These are phyloP conservation scores for Gossypium trilobum DNA, from an alignment of 441 rosid genomes.

Conservation along the genomic window DNA sequence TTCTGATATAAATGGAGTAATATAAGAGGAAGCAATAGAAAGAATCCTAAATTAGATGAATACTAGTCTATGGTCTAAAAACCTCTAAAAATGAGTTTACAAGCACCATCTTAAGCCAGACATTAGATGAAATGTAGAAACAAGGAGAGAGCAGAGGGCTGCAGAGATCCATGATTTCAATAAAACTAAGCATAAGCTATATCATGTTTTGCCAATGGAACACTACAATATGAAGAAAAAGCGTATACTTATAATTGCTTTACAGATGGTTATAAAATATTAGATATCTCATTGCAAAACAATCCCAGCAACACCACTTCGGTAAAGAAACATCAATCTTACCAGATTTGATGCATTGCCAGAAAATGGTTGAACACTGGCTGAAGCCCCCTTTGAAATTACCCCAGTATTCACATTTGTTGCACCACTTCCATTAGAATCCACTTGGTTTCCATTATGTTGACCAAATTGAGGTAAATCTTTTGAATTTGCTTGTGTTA, in stretches of 20 bases:
- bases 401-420: slow-evolving; percentile 27
- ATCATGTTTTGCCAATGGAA: neutral
- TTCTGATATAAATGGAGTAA: slow-evolving; percentile 1
- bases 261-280: neutral
- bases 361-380: slow-evolving; percentile 33
- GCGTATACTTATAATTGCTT: neutral
- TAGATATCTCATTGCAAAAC: neutral
- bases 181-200: neutral
- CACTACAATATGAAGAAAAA: neutral
- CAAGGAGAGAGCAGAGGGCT: neutral
- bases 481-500: slow-evolving; percentile 40
- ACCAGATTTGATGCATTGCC: slow-evolving; percentile 54
- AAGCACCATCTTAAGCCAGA: neutral
- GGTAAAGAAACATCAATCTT: neutral
- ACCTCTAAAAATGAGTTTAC: neutral
- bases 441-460: slow-evolving; percentile 44
- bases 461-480: slow-evolving; percentile 50
- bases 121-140: neutral
- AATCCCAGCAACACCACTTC: neutral
- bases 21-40: neutral
- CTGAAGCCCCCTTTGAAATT: slow-evolving; percentile 44
- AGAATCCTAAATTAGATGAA: neutral
- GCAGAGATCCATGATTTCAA: neutral
- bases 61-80: neutral
- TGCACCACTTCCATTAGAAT: slow-evolving; percentile 38